A percentile compares a stretch with the other conserved stretches of the same genome.
Conservation (phyloP, 441 rosid species). For the Syzygium malaccense region DNA sequence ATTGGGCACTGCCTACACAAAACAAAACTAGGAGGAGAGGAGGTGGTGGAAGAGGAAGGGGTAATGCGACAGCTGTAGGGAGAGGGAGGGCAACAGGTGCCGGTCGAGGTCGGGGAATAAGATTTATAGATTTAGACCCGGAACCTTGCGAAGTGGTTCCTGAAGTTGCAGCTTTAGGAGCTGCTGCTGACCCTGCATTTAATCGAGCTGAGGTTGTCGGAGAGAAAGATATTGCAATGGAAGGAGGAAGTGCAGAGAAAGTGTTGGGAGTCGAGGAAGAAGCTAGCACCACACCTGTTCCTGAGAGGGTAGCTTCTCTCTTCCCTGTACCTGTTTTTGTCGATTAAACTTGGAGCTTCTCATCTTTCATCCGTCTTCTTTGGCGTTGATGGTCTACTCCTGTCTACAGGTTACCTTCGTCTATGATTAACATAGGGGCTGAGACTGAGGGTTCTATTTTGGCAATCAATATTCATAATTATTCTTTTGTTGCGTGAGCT, state of each 20-base stretch:
- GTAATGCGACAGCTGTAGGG: constrained; percentile 53
- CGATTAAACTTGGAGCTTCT: neutral
- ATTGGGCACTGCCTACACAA: constrained; percentile 55
- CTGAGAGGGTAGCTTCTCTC: constrained; percentile 63
- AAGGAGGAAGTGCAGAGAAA: constrained; percentile 53
- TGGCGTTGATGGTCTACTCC: neutral
- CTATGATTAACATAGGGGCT: neutral
- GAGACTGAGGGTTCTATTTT: neutral
- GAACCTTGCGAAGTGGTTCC: constrained; percentile 60
- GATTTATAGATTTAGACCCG: constrained; percentile 78
- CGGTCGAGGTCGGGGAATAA: constrained; percentile 85
- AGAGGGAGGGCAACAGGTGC: constrained; percentile 54
- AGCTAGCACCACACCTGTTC: constrained; percentile 71
- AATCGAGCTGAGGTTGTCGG: constrained; percentile 72
- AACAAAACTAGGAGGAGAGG: constrained; percentile 77
- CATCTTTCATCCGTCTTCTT: neutral
- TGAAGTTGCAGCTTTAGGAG: constrained; percentile 58
- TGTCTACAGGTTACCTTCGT: neutral
- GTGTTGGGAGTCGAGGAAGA: constrained; percentile 56
- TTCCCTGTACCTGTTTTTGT: neutral
- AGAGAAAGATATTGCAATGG: constrained; percentile 71
- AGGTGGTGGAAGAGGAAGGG: constrained; percentile 95
- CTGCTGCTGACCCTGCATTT: constrained; percentile 41
- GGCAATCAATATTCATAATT: neutral
- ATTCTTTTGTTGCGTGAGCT: neutral